A percentile compares a stretch with the other conserved stretches of the same genome.
These are phyloP conservation scores for Ophiocordyceps robertsii DNA, from an alignment of 2,329 filamentous ascomycete species.

Conservation along the genomic window DNA sequence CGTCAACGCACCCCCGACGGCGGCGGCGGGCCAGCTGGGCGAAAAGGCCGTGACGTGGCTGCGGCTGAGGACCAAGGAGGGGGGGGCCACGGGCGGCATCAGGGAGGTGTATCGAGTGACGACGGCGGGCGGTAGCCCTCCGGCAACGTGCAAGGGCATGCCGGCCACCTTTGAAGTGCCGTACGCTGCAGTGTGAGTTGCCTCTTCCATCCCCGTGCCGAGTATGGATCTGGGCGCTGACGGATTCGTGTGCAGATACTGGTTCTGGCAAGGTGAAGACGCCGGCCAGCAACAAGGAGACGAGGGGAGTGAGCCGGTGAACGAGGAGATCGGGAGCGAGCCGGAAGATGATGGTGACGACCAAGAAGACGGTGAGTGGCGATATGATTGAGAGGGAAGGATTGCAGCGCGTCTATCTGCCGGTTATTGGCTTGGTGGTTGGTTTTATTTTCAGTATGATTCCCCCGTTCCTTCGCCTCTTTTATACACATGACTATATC, in stretches of 20 bases:
- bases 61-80: conserved; percentile 43
- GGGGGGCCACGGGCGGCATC: conserved; percentile 43
- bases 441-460: no score
- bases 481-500: no score
- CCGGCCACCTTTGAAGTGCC: conserved; percentile 54
- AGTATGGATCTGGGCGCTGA: background rate
- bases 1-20: conserved; percentile 47
- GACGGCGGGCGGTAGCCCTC: conserved; percentile 70
- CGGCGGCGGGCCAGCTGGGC: conserved; percentile 45
- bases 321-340: no score
- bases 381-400: no score
- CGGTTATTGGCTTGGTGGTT: no score
- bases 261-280: conserved; percentile 18
- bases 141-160: conserved; percentile 57
- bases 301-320: background rate
- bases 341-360: no score
- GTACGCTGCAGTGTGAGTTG: conserved; percentile 76
- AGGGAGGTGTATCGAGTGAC: conserved; percentile 71
- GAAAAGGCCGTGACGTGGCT: conserved; percentile 70
- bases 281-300: background rate
- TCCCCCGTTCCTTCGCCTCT: no score
- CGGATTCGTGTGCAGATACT: conserved; percentile 16
- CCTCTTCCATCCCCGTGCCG: background rate
- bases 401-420: no score
- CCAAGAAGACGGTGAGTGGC: background rate